Base-by-base conservation (phyloP, 768 basidiomycete species). In the Mycena amicta region DNA sequence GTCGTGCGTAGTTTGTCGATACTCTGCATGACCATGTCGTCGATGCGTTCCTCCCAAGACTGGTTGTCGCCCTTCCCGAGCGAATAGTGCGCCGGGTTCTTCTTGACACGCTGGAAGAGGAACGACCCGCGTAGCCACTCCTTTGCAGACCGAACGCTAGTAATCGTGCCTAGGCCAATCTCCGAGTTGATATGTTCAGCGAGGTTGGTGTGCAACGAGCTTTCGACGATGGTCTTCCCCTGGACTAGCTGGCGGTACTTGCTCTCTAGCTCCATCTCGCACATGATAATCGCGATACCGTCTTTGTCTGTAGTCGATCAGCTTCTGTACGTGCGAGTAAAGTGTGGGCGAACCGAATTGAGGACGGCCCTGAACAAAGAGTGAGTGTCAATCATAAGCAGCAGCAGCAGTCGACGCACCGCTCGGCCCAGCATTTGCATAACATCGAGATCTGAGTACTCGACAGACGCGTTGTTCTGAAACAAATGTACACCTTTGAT, bases 391-490 rank as follows among this genome's bases (percentile, higher is more conserved):
- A 20, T 50, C 30, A 27, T 23, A 5, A 52, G 20, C 25, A 12
- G 27, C 16, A 43, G 20, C 29, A 15, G 50, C 18, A 33, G 56
- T 18, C 30, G 20, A 56, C 86, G 71, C 69, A 92, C 92, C 41
- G 95, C 95, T 47, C 97, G 85, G 5, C 96, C 97, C 57, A 98
- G 84, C 96, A 98, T 98, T 72, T 97, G 95, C 81, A 92, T 86
- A 27, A 98, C 80, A 66, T 98, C 97, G 4, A 97, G 80, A 69
- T 97, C 95, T 0, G 90, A 89, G 71, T 97, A 97, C 65, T 98
- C 95, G 30, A 80, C 77, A 47, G 84, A 83, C 16, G 76, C 76
- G 45, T 81, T 83, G 51, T 88, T 89, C 61, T 87, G 84, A 69
- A 87, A 99, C 3, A 83, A 77, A 65, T 86, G 87, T 23, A 96